Conservation (phyloP, 2,329 filamentous ascomycete genomes). For the Gremmenia infestans region DNA sequence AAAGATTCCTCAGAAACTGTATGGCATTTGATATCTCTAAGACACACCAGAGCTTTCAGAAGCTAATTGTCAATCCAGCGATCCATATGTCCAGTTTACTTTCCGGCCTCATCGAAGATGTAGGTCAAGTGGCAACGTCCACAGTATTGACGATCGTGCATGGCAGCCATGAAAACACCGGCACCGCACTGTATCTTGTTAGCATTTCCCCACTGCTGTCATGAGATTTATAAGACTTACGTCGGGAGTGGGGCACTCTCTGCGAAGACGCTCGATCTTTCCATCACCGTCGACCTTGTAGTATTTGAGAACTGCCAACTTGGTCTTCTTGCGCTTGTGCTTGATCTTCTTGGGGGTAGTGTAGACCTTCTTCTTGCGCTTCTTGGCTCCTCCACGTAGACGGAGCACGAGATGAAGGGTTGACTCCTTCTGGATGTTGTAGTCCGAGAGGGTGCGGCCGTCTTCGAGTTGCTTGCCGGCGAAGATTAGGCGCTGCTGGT, state of each 20-base stretch:
- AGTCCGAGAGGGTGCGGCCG: slow-evolving; percentile 96
- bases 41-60: slow-evolving; percentile 16
- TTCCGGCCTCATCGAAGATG: slow-evolving; percentile 58
- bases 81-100: slow-evolving; percentile 57
- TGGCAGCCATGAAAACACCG: slow-evolving; percentile 99
- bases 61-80: slow-evolving; percentile 10
- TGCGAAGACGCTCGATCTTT: slow-evolving; percentile 98
- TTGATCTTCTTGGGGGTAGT: slow-evolving; percentile 99
- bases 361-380: slow-evolving; percentile 99
- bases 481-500: slow-evolving; percentile 99
- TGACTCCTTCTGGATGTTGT: slow-evolving; percentile 99
- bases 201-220: slow-evolving; percentile 26
- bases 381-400: slow-evolving; percentile 98
- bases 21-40: slow-evolving; percentile 14
- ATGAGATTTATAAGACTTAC: slow-evolving; percentile 48
- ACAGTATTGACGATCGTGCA: slow-evolving; percentile 87
- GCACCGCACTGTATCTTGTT: slow-evolving; percentile 74
- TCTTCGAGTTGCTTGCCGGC: slow-evolving; percentile 99
- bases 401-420: slow-evolving; percentile 97
- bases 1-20: slow-evolving; percentile 1
- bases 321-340: slow-evolving; percentile 99
- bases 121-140: slow-evolving; percentile 69
- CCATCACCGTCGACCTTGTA: slow-evolving; percentile 99
- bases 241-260: slow-evolving; percentile 91
- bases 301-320: slow-evolving; percentile 99